Base-by-base conservation (phyloP, 345 rosid species). In the Corymbia maculata region DNA sequence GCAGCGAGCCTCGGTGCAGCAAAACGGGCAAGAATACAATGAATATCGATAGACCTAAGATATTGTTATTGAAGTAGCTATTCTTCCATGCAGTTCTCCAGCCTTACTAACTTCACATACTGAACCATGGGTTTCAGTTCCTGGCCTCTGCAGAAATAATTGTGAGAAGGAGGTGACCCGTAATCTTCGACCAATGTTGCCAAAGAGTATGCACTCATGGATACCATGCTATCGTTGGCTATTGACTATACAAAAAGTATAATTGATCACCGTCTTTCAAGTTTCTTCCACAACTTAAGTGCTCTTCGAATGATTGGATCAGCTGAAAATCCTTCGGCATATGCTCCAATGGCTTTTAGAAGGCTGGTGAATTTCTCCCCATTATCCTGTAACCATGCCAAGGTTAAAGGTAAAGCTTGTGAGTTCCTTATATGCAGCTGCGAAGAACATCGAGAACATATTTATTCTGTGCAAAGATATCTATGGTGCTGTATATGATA, bases 321-420 rank as follows among this genome's bases (percentile, higher is more conserved):
- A 45, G 97, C 96, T n/a, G 98, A 96, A 86, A 93, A 97, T 53
- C 99, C 99, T 92, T 98, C 97, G 9, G 99, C 99, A 86, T 96
- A 96, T 30, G 97, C 97, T 21, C 97, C 92, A 32, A 98, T 93
- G 17, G 99, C 99, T 3, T 86, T 92, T 89, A 98, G 88, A 42
- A 98, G 95, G 91, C 94, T 93, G n/a, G 91, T 93, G 90, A 95
- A 94, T 89, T 95, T 98, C 93, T 95, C 97, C 85, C 98, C 99
- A 75, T 96, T 89, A 89, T 98, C 98, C 98, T 97, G 95, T 79
- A 91, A 44, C 79, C 88, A 52, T 50, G 85, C 51, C 53, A 30
- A 86, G 22, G 51, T 75, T 75, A 75, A 75, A 42, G 28, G 84
- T 75, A 22, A 75, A 42, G 49, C 28, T 42, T 21, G 49, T 19